Base-by-base conservation (phyloP, 1,284 basidiomycete genomes). In the Volvariella surrecta region DNA sequence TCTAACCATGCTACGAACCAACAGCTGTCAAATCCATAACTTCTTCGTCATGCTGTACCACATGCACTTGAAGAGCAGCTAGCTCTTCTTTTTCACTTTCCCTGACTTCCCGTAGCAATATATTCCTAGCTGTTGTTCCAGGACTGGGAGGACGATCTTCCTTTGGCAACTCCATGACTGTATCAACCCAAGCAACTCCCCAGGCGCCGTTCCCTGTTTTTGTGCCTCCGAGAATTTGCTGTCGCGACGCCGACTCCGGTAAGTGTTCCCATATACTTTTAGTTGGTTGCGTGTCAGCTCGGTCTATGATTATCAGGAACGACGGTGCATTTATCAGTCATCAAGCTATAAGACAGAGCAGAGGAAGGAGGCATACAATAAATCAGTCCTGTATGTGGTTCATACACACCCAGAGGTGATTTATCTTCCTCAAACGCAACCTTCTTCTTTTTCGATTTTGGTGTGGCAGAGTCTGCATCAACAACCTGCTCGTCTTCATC, bases 121-220 rank as follows among this genome's bases (percentile, higher is more conserved):
- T 47, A 35, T 53, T 49, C 38, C 51, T 48, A 21, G 42, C 51
- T 11, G 44, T 32, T 11, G 49, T 48, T 13, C 46, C 49, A 4
- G 48, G 45, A 20, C 42, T 42, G 31, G 39, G 22, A 19, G 15
- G 11, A 30, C 45, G 44, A 30, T 47, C 48, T 11, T 49, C 42
- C 11, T 48, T 50, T n/a, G 61, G 57, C 4, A 70, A 49, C 45
- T 84, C 76, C 71, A 89, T 77, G 40, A 77, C 63, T 0, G 82
- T 87, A 54, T 89, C 86, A 17, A 89, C 67, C 74, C 81, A 84
- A 3, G 83, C 82, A 32, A 89, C 60, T 0, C 72, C 83, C 86
- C 86, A 89, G 2, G 81, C 85, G 0, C 74, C 76, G 49, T 82
- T 79, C 1, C 85, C 85, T 2, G 73, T 73, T 58, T 84, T 85